phyloP scores from a whole-genome alignment of 441 rosid genomes.

The Pelargonium citronellum region DNA sequence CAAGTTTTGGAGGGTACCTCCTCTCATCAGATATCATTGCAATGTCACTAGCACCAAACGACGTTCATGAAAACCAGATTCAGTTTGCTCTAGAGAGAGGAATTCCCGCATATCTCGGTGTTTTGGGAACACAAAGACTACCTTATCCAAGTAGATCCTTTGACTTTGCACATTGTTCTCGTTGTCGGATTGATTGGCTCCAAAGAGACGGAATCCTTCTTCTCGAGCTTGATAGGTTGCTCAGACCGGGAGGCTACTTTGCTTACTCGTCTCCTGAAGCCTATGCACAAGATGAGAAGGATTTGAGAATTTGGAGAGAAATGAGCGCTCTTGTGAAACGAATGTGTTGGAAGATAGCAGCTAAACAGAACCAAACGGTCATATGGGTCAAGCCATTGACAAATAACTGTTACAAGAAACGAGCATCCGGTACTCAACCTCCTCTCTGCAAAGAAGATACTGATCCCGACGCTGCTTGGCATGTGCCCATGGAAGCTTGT shows the following conservation, averaged over 20 bases:
- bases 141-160: constrained; percentile 99
- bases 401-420: constrained; percentile 78
- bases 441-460: constrained; percentile 80
- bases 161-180: constrained; percentile 96
- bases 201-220: constrained; percentile 98
- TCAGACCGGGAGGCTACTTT: constrained; percentile 96
- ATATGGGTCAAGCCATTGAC: constrained; percentile 95
- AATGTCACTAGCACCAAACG: constrained; percentile 95
- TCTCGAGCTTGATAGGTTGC: constrained; percentile 93
- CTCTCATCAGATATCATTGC: constrained; percentile 75
- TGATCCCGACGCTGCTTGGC: constrained; percentile 83
- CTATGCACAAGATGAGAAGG: constrained; percentile 94
- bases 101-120: constrained; percentile 97
- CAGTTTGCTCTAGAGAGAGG: constrained; percentile 98
- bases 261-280: constrained; percentile 99
- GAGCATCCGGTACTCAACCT: constrained; percentile 84
- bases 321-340: constrained; percentile 87
- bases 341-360: constrained; percentile 96
- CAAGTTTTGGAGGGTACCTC: constrained; percentile 95
- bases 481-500: constrained; percentile 89
- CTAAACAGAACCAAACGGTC: constrained; percentile 88
- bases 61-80: constrained; percentile 98
- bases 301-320: constrained; percentile 81
- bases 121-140: constrained; percentile 88
- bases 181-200: constrained; percentile 98